Evolutionary conservation across 2,329 filamentous ascomycete species (phyloP).

Genomic region (Epichloe bromicola): DNA sequence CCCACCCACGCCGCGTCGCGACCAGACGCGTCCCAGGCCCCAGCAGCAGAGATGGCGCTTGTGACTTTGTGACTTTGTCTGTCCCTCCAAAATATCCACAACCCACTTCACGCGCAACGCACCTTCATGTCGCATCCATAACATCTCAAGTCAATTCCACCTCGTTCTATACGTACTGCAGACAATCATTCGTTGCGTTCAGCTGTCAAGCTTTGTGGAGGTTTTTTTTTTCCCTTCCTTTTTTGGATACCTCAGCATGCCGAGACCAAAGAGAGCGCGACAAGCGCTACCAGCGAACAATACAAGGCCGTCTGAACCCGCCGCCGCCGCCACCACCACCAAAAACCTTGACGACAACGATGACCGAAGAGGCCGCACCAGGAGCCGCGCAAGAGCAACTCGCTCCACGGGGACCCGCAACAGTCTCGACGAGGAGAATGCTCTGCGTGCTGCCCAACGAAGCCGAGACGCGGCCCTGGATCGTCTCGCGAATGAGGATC

Average conservation of each 20-base stretch:
- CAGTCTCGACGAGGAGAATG: slow-evolving; percentile 14
- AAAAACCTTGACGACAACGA: slow-evolving; percentile 5
- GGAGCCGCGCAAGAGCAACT: slow-evolving; percentile 11
- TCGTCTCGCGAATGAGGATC: slow-evolving; percentile 21
- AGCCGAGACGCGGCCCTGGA: slow-evolving; percentile 25
- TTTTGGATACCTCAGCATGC: slow-evolving; percentile 4
- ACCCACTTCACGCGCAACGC: not conserved
- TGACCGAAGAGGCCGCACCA: slow-evolving; percentile 14
- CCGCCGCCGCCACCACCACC: not conserved
- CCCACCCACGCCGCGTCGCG: slow-evolving; percentile 12
- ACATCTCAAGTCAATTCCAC: not conserved
- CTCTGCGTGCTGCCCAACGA: slow-evolving; percentile 13
- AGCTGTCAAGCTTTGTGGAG: too few relatives aligned
- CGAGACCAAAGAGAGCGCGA: slow-evolving; percentile 8
- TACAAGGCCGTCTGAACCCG: not conserved
- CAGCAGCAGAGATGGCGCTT: slow-evolving; percentile 1
- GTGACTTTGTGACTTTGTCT: slow-evolving; percentile 9
- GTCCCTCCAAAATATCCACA: slow-evolving; percentile 6
- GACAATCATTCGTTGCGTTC: not conserved
- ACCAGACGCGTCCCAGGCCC: slow-evolving; percentile 12
- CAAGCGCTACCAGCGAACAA: slow-evolving; percentile 2
- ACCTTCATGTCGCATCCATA: not conserved
- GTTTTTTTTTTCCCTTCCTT: too few relatives aligned
- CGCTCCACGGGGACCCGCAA: slow-evolving; percentile 7
- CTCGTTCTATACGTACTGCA: not conserved